These are phyloP conservation scores for Aegilops umbellulata DNA, from an alignment of 176 grass and related monocot genomes.

Conservation along the genomic window DNA sequence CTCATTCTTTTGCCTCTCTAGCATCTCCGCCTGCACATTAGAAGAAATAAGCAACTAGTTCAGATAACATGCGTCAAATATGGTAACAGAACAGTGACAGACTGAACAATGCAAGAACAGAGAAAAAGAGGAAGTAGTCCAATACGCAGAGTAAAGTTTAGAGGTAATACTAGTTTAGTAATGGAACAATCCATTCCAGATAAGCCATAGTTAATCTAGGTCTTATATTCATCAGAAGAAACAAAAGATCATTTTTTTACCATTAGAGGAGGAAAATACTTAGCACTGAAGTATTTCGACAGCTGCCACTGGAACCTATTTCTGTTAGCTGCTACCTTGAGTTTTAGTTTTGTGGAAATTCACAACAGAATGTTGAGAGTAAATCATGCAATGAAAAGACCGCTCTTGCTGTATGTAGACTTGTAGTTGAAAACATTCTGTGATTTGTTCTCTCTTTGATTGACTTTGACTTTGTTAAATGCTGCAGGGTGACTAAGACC, in stretches of 20 bases:
- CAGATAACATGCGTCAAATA: not conserved
- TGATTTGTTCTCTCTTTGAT: not conserved
- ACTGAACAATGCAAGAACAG: not conserved
- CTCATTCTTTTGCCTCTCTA: constrained; percentile 63
- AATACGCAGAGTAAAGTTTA: not conserved
- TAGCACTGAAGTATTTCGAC: not conserved
- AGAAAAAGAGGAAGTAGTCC: not conserved
- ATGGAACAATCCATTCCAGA: not conserved
- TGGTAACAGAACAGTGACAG: not conserved
- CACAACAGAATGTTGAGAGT: not conserved
- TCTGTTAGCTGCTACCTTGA: not conserved
- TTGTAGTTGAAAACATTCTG: not conserved
- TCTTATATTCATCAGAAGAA: not conserved
- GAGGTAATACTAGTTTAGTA: not conserved
- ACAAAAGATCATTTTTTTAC: not conserved
- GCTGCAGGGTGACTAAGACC: not conserved
- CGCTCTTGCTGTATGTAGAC: not conserved
- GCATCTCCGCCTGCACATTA: constrained; percentile 52
- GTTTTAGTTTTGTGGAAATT: not conserved
- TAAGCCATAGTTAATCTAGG: not conserved
- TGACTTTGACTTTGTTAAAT: not conserved
- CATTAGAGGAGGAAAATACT: not conserved
- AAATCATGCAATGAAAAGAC: not conserved
- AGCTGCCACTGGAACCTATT: not conserved
- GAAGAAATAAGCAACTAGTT: not conserved